Base-by-base conservation (phyloP, 495 filamentous ascomycete species). In the Daldinia caldariorum region DNA sequence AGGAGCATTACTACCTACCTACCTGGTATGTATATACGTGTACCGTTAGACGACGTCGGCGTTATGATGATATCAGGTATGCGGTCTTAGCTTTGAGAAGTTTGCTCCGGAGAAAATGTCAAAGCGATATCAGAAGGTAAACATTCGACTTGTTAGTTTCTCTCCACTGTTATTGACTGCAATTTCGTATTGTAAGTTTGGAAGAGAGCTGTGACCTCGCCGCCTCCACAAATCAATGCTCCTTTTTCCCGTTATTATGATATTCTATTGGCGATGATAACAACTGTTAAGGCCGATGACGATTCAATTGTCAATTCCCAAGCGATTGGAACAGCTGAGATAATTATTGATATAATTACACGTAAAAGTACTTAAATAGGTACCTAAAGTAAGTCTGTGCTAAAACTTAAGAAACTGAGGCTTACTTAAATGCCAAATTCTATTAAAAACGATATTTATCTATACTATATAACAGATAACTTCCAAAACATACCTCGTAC, bases 1-100 rank as follows among this genome's bases (percentile, higher is more conserved):
- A 57, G 61, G 64, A 68, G 41, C 34, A 65, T 61, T 65, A n/a
- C 50, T 61, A 38, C 63, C n/a, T n/a, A n/a, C n/a, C n/a, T n/a
- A 71, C 67, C 55, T 67, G 60, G 59, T 3, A 41, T 37, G 38
- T 39, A 26, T n/a, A 34, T 34, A 35, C 6, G 6, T 35, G 60
- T 55, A 35, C 35, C 55, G 38, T 53, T 38, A 31, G 49, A 29
- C 35, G 49, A 38, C 63, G 20, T 43, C 53, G 53, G 10, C 35
- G 59, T 71, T 16, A 50, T 59, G 32, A 22, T 37, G 16, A 8
- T 22, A 37, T n/a, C n/a, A n/a, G n/a, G 5, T 47, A 22, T 22
- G 45, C 38, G 53, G 58, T 50, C 14, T 54, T 26, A 59, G 54
- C 10, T 50, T 58, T 26, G 26, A 3, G 26, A 26, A 57, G 37